Percentiles rank a stretch among this genome's conserved stretches.
Conservation (phyloP, 176 grass and related monocot genomes). For the Triticum timopheevii region DNA sequence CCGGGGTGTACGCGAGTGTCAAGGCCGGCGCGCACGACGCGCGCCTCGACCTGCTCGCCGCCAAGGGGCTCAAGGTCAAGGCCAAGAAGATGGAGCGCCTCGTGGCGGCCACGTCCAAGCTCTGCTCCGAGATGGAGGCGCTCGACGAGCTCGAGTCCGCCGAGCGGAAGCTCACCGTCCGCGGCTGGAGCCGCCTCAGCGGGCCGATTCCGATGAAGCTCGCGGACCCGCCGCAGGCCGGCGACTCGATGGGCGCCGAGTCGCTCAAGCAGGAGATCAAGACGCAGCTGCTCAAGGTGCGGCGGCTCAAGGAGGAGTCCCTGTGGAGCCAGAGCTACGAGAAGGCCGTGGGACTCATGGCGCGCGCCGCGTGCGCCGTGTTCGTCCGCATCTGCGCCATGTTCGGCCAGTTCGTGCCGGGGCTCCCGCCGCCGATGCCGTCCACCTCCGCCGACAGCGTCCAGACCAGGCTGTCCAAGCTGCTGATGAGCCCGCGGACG, state of each 20-base stretch:
- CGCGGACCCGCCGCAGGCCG: neutral
- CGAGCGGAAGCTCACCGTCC: constrained; percentile 61
- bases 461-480: constrained; percentile 35
- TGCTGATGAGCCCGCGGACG: constrained; percentile 37
- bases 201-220: constrained; percentile 61
- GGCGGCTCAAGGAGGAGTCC: constrained; percentile 70
- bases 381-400: constrained; percentile 66
- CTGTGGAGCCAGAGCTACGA: constrained; percentile 74
- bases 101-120: constrained; percentile 52
- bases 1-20: constrained; percentile 45
- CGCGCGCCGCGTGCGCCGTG: constrained; percentile 53
- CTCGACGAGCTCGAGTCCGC: constrained; percentile 62
- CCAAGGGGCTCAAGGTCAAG: constrained; percentile 54
- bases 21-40: constrained; percentile 47
- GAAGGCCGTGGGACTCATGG: constrained; percentile 71
- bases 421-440: constrained; percentile 36
- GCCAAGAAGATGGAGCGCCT: constrained; percentile 78
- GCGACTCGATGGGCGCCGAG: constrained; percentile 22
- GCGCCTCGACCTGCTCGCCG: constrained; percentile 42
- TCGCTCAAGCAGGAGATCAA: constrained; percentile 59
- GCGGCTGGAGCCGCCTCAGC: constrained; percentile 53
- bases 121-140: constrained; percentile 78
- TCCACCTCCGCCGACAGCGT: constrained; percentile 28
- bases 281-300: constrained; percentile 64
- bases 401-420: constrained; percentile 50